Conservation (phyloP, 75 land plant species). For the Pseudotsuga menziesii region DNA sequence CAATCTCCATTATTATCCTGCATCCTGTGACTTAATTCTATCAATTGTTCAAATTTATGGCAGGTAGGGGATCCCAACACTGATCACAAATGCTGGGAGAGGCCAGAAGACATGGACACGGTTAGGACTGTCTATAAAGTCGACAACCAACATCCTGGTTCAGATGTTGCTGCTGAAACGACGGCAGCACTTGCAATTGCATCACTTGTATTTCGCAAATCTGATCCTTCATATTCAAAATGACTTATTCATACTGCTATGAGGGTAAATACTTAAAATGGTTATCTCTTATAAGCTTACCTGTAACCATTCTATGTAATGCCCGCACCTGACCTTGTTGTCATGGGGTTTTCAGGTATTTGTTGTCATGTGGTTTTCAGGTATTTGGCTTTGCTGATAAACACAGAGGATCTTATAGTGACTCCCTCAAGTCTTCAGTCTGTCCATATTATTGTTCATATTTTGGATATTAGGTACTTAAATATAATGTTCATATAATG, state of each 20-base stretch:
- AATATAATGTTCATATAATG: no score
- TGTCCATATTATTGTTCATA: slow-evolving; percentile 93
- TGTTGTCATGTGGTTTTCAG: no score
- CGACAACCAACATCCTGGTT: slow-evolving; percentile 68
- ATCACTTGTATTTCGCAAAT: slow-evolving; percentile 62
- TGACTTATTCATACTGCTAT: slow-evolving; percentile 51
- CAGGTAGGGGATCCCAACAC: slow-evolving; percentile 88
- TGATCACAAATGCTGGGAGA: slow-evolving; percentile 93
- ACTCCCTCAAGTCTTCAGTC: slow-evolving; percentile 38
- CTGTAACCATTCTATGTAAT: no score
- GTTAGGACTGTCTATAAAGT: slow-evolving; percentile 65
- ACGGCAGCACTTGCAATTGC: slow-evolving; percentile 96
- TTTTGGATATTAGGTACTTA: slow-evolving; percentile 75
- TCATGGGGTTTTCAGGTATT: slow-evolving; percentile 17
- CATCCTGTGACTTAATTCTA: not conserved
- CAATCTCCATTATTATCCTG: not conserved
- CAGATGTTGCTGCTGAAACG: slow-evolving; percentile 92
- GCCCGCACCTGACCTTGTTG: no score
- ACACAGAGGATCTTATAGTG: slow-evolving; percentile 85
- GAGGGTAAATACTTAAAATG: slow-evolving; percentile 8
- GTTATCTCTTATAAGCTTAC: no score
- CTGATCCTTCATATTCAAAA: slow-evolving; percentile 63
- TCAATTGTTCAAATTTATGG: not conserved
- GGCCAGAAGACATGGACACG: slow-evolving; percentile 97
- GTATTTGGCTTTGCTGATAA: slow-evolving; percentile 85